A percentile compares a stretch with the other conserved stretches of the same genome.
phyloP scores from a whole-genome alignment of 2,329 filamentous ascomycete species.

The Drechmeria coniospora region DNA sequence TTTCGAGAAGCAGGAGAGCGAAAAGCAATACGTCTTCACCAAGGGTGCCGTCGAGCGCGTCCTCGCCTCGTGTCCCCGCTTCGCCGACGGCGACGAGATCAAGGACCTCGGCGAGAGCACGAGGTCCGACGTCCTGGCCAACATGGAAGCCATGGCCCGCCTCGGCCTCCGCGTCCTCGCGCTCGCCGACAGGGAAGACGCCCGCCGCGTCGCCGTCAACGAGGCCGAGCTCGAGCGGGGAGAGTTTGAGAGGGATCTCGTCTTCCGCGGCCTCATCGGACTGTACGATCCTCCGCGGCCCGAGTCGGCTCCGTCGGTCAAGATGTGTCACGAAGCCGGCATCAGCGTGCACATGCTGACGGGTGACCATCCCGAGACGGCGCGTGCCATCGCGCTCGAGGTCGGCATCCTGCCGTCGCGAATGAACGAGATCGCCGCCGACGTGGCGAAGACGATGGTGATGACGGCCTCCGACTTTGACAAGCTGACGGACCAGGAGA shows the following conservation, averaged over 20 bases:
- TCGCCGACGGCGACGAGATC: constrained; percentile 27
- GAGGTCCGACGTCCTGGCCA: constrained; percentile 41
- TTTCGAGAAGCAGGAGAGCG: constrained; percentile 28
- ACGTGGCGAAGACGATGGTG: constrained; percentile 44
- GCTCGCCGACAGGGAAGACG: constrained; percentile 38
- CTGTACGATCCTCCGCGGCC: constrained; percentile 59
- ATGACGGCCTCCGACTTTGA: constrained; percentile 56
- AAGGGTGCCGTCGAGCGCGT: constrained; percentile 59
- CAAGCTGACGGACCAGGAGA: constrained; percentile 44
- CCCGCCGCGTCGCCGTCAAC: constrained; percentile 17
- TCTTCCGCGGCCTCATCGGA: constrained; percentile 53
- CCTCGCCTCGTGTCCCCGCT: constrained; percentile 42
- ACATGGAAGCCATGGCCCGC: constrained; percentile 52
- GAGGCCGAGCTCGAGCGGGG: constrained; percentile 33
- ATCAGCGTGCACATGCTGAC: constrained; percentile 57
- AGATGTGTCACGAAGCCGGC: constrained; percentile 42
- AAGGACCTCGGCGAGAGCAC: constrained; percentile 35
- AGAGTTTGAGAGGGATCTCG: constrained; percentile 43
- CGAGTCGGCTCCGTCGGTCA: constrained; percentile 46
- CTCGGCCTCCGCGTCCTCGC: constrained; percentile 56
- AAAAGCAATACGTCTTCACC: constrained; percentile 36
- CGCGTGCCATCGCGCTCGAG: constrained; percentile 46
- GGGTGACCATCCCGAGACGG: constrained; percentile 51
- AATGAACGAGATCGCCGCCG: constrained; percentile 33
- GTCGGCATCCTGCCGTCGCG: constrained; percentile 44